phyloP scores from a whole-genome alignment of 257 asterid species.

The Scutellaria minor region DNA sequence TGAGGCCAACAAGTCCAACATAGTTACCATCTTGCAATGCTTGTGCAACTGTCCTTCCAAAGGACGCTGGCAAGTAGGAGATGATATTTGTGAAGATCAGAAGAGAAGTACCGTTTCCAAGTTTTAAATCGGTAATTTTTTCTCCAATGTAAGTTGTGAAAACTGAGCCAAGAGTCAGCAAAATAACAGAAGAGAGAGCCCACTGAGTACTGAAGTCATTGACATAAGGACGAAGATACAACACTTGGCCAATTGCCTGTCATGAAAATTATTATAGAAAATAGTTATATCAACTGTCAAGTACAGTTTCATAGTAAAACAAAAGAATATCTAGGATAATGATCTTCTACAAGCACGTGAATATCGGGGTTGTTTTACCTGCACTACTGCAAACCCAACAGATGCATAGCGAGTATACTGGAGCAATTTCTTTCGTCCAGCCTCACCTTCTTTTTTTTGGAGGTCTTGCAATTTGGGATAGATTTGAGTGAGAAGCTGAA shows the following conservation, averaged over 20 bases:
- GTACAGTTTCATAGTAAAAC: constrained; percentile 6
- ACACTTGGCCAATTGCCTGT: constrained; percentile 97
- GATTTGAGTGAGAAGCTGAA: constrained; percentile 94
- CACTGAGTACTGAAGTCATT: constrained; percentile 88
- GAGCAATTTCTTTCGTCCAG: constrained; percentile 92
- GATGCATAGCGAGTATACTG: constrained; percentile 99
- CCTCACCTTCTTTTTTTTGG: constrained; percentile 95
- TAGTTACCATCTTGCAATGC: constrained; percentile 90
- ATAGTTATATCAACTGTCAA: background rate
- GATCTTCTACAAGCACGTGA: background rate
- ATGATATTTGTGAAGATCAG: constrained; percentile 94
- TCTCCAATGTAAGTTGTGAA: constrained; percentile 90
- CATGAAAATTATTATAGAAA: constrained; percentile 26
- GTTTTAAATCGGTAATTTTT: constrained; percentile 83
- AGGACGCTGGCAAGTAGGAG: constrained; percentile 95
- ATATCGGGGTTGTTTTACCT: constrained; percentile 53
- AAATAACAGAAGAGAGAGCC: constrained; percentile 76
- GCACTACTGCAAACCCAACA: constrained; percentile 95
- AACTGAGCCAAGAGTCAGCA: constrained; percentile 84
- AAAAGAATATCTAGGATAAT: background rate
- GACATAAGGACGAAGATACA: constrained; percentile 91
- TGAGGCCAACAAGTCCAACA: constrained; percentile 74
- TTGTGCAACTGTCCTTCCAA: constrained; percentile 89
- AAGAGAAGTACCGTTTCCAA: constrained; percentile 96
- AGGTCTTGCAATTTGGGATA: constrained; percentile 97